phyloP scores from a whole-genome alignment of 2,329 filamentous ascomycete genomes.

The Talaromyces atroroseus region DNA sequence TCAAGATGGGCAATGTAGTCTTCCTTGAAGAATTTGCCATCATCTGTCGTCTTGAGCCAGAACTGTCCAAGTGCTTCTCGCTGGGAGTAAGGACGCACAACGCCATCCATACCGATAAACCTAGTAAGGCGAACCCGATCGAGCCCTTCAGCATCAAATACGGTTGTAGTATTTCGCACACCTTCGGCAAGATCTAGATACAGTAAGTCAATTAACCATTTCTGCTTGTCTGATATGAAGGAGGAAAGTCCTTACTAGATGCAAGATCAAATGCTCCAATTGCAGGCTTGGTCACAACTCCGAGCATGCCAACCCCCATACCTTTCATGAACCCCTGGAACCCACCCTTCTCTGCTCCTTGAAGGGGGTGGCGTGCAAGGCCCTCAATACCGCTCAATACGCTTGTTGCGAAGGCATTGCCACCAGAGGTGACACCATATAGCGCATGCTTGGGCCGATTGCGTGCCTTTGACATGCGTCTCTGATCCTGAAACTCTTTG shows the following conservation, averaged over 20 bases:
- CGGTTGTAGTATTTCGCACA: conserved; percentile 96
- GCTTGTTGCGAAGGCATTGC: conserved; percentile 89
- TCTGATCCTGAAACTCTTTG: conserved; percentile 96
- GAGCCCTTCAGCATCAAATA: conserved; percentile 90
- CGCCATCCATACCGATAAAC: conserved; percentile 86
- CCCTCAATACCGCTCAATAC: conserved; percentile 91
- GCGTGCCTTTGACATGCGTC: conserved; percentile 84
- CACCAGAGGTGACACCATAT: conserved; percentile 91
- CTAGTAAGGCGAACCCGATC: conserved; percentile 91
- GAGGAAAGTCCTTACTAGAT: conserved; percentile 52
- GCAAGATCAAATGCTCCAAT: conserved; percentile 96
- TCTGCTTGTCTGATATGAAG: neutral
- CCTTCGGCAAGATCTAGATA: conserved; percentile 74
- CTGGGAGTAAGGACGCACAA: conserved; percentile 89
- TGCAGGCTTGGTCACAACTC: conserved; percentile 92
- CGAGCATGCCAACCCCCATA: conserved; percentile 88
- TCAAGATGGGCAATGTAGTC: conserved; percentile 95
- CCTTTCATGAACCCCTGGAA: conserved; percentile 94
- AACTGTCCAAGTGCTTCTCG: conserved; percentile 94
- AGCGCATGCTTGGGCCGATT: conserved; percentile 96
- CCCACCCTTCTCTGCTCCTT: conserved; percentile 94
- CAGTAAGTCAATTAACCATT: conserved; percentile 13
- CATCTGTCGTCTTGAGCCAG: conserved; percentile 98
- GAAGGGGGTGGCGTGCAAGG: conserved; percentile 84
- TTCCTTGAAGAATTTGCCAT: conserved; percentile 96